Evolutionary conservation across 805 yeast species (phyloP), one percentile per base, ranked within the genome.

Genomic region (Yarrowia alimentaria): DNA sequence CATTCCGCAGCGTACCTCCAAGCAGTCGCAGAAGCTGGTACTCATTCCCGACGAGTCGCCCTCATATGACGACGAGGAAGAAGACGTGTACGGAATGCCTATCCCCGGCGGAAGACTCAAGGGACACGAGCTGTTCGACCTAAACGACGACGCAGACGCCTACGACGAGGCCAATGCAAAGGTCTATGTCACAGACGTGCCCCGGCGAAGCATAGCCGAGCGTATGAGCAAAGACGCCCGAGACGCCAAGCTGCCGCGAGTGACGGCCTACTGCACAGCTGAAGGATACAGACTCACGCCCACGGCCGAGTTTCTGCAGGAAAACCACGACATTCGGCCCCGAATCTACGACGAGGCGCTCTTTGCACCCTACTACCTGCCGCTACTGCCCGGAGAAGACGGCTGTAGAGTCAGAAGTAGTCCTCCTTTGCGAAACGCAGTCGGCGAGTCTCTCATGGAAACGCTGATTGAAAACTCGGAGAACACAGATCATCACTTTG

Each of bases 281-380:
- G 97, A 88, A 53, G 86, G 84, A 24, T 82, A 88, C 60, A 75
- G 85, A 59, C 66, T 93, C 49, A 72, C 73, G 24, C 69, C 76
- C 6, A 78, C 88, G 2, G 74, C 83, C 1, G 72, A 74, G 35
- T 91, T 87, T 58, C 68, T 93, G 21, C 70, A 75, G 30, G 70
- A 76, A 6, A 73, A 81, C 34, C 99, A 91, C 66, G 82, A 83
- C 59, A 95, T 90, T 1, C 77, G 85, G 6, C 95, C 96, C 1
- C 71, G 97, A 55, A 64, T 85, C 22, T 91, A 91, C 60, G 96
- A 91, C 66, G 97, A 91, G 59, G 95, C 88, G n/a, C 68, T 93
- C 18, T 91, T 90, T 61, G 91, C 85, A 6, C 95, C 95, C 0
- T 91, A 90, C 61, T 77, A 88, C 21, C 70, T 91, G 30, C 99